phyloP scores from a whole-genome alignment of 202 grass and related monocot genomes.

The Panicum hallii region DNA sequence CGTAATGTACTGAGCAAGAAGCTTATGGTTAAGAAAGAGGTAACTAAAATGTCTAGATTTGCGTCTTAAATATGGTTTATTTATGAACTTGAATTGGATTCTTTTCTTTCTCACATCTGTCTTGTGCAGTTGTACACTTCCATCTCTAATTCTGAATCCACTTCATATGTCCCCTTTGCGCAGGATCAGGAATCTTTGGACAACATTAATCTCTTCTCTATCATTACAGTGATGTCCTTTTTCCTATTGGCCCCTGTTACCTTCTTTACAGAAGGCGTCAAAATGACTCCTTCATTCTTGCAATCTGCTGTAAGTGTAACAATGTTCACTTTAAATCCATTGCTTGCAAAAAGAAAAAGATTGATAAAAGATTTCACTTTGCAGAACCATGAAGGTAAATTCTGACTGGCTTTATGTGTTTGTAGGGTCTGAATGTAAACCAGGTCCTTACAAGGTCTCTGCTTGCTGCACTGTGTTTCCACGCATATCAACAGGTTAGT shows the following conservation, averaged over 20 bases:
- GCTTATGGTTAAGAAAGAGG: conserved; percentile 90
- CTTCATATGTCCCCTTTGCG: not conserved
- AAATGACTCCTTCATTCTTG: conserved; percentile 69
- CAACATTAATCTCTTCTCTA: conserved; percentile 81
- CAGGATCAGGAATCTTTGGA: conserved; percentile 45
- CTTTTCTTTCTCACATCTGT: not conserved
- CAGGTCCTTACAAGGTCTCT: conserved; percentile 56
- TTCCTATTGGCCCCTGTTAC: conserved; percentile 73
- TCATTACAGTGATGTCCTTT: conserved; percentile 96
- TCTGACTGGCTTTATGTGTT: conserved; percentile 6
- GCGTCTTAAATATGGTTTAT: not conserved
- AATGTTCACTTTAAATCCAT: conserved; percentile 8
- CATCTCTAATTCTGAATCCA: conserved; percentile 21
- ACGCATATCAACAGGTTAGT: conserved; percentile 63
- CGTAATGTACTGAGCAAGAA: conserved; percentile 98
- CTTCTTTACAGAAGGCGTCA: conserved; percentile 75
- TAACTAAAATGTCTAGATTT: conserved; percentile 15
- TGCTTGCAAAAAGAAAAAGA: not conserved
- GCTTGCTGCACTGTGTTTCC: conserved; percentile 58
- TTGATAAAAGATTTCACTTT: conserved; percentile 1
- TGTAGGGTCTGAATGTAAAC: conserved; percentile 53
- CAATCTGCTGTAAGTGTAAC: conserved; percentile 73
- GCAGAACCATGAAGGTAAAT: not conserved
- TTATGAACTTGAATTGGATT: conserved; percentile 8
- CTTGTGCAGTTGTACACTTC: conserved; percentile 5